Percentiles rank a stretch among this genome's conserved stretches.
These are phyloP conservation scores for Mycena belliarum DNA, from an alignment of 768 basidiomycete species.

Conservation along the genomic window DNA sequence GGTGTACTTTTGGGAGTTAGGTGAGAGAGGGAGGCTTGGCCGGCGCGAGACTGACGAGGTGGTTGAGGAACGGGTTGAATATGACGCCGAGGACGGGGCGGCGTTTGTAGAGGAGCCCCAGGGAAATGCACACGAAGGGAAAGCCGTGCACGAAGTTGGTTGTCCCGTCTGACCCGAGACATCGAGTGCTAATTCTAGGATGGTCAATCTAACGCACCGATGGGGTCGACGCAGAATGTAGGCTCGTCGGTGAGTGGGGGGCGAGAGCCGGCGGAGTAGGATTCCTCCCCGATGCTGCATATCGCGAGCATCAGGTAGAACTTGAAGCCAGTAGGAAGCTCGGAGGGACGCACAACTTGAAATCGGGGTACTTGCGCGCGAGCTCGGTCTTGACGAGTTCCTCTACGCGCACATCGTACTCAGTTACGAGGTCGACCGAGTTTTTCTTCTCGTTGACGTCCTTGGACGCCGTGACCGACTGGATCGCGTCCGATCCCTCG, in stretches of 20 bases:
- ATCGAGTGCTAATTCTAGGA: neutral
- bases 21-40: neutral
- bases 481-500: conserved; percentile 76
- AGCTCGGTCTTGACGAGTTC: conserved; percentile 77
- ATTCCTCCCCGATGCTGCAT: conserved; percentile 90
- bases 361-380: conserved; percentile 63
- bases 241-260: conserved; percentile 80
- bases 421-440: conserved; percentile 91
- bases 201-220: conserved; percentile 50
- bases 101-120: conserved; percentile 84
- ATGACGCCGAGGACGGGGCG: conserved; percentile 88
- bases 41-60: conserved; percentile 57
- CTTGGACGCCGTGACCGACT: conserved; percentile 42
- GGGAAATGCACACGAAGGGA: conserved; percentile 87
- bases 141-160: conserved; percentile 89
- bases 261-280: conserved; percentile 74
- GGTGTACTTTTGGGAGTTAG: conserved; percentile 54
- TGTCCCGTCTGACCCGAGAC: conserved; percentile 63
- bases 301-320: neutral
- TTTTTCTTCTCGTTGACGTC: conserved; percentile 87
- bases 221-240: conserved; percentile 96
- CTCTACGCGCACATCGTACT: conserved; percentile 92
- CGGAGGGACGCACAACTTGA: conserved; percentile 72
- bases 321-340: neutral
- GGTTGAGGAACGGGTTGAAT: conserved; percentile 89